A percentile compares a stretch with the other conserved stretches of the same genome.
These are phyloP conservation scores for Agapanthus africanus DNA, from an alignment of 106 monocot genomes.

Conservation along the genomic window DNA sequence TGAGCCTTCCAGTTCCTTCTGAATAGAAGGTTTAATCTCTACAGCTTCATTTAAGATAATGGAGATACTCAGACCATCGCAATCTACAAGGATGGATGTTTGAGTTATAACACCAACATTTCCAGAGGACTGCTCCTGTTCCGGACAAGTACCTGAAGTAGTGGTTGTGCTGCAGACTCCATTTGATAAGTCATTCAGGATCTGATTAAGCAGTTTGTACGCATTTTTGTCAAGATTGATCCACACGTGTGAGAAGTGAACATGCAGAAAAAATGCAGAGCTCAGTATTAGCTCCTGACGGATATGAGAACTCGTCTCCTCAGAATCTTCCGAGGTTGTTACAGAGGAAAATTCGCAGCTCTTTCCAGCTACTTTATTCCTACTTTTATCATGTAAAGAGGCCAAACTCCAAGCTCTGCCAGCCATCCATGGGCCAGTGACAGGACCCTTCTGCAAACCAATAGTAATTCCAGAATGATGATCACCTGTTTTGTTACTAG, in stretches of 20 bases:
- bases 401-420: conserved; percentile 70
- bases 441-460: conserved; percentile 68
- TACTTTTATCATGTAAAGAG: conserved; percentile 38
- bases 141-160: not conserved
- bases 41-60: conserved; percentile 36
- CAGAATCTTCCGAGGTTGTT: conserved; percentile 36
- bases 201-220: conserved; percentile 32
- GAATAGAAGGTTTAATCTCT: conserved; percentile 34
- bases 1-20: conserved; percentile 67
- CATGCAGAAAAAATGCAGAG: conserved; percentile 57
- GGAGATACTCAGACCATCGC: conserved; percentile 45
- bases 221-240: conserved; percentile 42
- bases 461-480: conserved; percentile 37
- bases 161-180: not conserved
- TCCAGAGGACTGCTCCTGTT: conserved; percentile 5
- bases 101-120: conserved; percentile 31
- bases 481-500: conserved; percentile 15
- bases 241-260: conserved; percentile 34
- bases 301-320: conserved; percentile 40
- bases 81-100: conserved; percentile 60
- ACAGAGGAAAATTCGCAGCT: conserved; percentile 58
- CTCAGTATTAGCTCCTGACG: conserved; percentile 71
- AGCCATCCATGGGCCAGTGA: conserved; percentile 67
- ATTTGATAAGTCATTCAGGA: conserved; percentile 27
- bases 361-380: conserved; percentile 44